Evolutionary conservation across 441 rosid species (phyloP).

Genomic region (Mallotus repandus): DNA sequence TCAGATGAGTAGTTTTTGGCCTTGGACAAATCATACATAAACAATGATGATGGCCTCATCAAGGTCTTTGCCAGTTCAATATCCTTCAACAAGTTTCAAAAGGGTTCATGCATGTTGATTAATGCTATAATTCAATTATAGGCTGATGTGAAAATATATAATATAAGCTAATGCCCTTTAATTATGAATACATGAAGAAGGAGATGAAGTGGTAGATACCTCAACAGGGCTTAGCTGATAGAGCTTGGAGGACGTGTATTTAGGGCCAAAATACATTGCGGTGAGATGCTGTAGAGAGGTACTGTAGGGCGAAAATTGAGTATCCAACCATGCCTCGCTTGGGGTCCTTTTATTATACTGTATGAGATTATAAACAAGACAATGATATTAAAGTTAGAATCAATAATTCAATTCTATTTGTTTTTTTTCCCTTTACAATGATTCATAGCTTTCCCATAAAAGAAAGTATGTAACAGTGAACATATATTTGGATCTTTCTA

Average conservation of each 20-base stretch:
- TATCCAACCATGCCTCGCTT: constrained; percentile 34
- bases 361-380: not conserved
- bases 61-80: constrained; percentile 16
- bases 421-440: too few relatives aligned
- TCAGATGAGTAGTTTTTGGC: constrained; percentile 22
- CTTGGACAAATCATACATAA: constrained; percentile 18
- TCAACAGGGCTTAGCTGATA: constrained; percentile 36
- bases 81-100: constrained; percentile 21
- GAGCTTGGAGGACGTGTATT: constrained; percentile 28
- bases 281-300: constrained; percentile 14
- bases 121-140: constrained; percentile 41
- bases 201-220: constrained; percentile 26
- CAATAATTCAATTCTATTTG: too few relatives aligned
- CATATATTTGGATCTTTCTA: too few relatives aligned
- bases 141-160: constrained; percentile 35
- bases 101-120: constrained; percentile 28
- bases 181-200: not conserved
- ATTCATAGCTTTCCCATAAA: too few relatives aligned
- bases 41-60: constrained; percentile 26
- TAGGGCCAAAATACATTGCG: constrained; percentile 31
- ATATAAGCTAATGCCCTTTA: too few relatives aligned
- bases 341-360: constrained; percentile 21
- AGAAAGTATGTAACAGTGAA: too few relatives aligned
- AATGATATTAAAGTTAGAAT: too few relatives aligned
- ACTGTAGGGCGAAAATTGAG: constrained; percentile 28